Percentiles rank a stretch among this genome's conserved stretches.
Conservation (phyloP, 805 yeast species). For the Metschnikowia kunwiensis region DNA sequence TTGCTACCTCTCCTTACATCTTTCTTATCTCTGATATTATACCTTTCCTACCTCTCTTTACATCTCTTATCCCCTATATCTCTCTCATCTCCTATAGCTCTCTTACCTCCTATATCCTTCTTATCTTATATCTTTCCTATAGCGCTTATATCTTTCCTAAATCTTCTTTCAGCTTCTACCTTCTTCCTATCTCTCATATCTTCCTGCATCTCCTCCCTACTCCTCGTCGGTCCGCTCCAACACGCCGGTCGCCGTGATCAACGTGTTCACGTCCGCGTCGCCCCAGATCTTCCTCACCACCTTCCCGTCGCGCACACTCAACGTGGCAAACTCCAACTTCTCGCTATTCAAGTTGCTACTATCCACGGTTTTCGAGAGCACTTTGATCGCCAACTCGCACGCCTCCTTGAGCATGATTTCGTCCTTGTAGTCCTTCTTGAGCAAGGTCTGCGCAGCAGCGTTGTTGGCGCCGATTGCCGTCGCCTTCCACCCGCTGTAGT, state of each 20-base stretch:
- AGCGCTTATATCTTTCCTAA: neutral
- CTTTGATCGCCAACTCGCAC: constrained; percentile 82
- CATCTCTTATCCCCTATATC: too few relatives aligned
- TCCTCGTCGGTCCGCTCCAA: constrained; percentile 37
- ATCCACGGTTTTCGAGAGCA: constrained; percentile 92
- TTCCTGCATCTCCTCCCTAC: constrained; percentile 5
- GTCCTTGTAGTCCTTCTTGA: constrained; percentile 92
- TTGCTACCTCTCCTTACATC: too few relatives aligned
- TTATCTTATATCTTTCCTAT: neutral
- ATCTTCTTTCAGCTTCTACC: neutral
- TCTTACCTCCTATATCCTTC: neutral
- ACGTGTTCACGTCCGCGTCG: constrained; percentile 69
- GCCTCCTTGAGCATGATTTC: constrained; percentile 73
- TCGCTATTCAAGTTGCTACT: constrained; percentile 80
- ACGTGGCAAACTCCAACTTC: constrained; percentile 90
- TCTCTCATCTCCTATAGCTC: too few relatives aligned
- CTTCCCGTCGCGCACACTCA: constrained; percentile 42
- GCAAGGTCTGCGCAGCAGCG: constrained; percentile 90
- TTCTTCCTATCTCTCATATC: neutral
- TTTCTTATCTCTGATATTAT: too few relatives aligned
- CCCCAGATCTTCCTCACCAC: constrained; percentile 72
- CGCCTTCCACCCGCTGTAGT: constrained; percentile 98
- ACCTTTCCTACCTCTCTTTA: too few relatives aligned
- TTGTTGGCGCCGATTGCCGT: constrained; percentile 96
- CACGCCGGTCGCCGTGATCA: constrained; percentile 72